Evolutionary conservation across 2,329 filamentous ascomycete genomes (phyloP), one percentile per base, ranked within the genome.

Genomic region (Arachnopeziza araneosa): DNA sequence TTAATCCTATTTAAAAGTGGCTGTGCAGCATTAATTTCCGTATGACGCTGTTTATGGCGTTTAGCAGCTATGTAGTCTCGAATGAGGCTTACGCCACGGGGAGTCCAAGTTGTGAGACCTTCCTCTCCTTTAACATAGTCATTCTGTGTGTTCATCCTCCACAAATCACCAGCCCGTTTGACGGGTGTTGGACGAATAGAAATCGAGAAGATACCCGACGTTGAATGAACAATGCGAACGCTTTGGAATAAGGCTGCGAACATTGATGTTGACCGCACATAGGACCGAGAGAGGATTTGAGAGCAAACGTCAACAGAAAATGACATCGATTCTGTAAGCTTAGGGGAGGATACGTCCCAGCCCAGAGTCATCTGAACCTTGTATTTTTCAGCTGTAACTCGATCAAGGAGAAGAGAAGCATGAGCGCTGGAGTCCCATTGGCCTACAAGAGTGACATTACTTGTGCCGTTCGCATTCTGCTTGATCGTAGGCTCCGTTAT

Each of bases 121-220:
- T 99, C 95, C 75, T 99, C 93, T 58, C 95, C 95, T 74, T 96
- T 97, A 68, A 99, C 90, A 71, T 97, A 98, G 73, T 96, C 91
- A 69, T 96, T 89, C 61, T 91, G 88, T 19, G 93, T 98, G 73
- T 92, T 96, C 86, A 98, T 91, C 58, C 95, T 86, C 95, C 95
- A 99, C 14, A 99, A 80, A 72, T 99, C 95, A 2, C 91, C 91
- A 0, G 92, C 91, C 53, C 91, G 85, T 75, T 97, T 97, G 55
- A 96, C 92, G 2, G 92, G 92, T 8, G 91, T 87, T 0, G 95
- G 95, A 30, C 91, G 88, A 74, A 98, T 87, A 6, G 87, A 87
- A 55, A 98, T 78, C 1, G 90, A 92, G 75, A 96, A 99, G 60
- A 96, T 90, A 52, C 86, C 87, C 22, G 91, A 90, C 0, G 89